A percentile compares a stretch with the other conserved stretches of the same genome.
phyloP scores from a whole-genome alignment of 2,329 filamentous ascomycete species.

The Delphinella strobiligena region DNA sequence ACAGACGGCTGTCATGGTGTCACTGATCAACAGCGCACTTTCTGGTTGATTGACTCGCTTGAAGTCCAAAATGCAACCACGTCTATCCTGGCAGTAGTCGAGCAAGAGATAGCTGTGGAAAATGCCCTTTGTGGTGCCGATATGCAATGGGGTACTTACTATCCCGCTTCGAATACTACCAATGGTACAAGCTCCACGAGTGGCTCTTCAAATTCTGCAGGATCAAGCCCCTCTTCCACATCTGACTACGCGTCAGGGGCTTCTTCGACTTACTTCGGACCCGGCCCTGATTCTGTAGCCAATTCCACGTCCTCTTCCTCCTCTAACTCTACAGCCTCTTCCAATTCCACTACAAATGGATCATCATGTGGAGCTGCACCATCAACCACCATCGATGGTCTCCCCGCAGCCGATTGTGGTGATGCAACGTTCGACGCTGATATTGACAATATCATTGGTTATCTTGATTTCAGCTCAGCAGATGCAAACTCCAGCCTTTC shows the following conservation, averaged over 20 bases:
- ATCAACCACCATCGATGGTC: slow-evolving; percentile 1
- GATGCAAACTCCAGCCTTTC: neutral
- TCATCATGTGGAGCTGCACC: slow-evolving; percentile 2
- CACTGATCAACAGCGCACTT: slow-evolving; percentile 1
- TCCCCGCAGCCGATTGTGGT: slow-evolving; percentile 4
- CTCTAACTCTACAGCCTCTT: neutral
- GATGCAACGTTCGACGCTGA: slow-evolving; percentile 1
- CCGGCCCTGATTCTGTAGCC: too few relatives aligned
- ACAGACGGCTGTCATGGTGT: slow-evolving; percentile 3
- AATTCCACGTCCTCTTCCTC: neutral
- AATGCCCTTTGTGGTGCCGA: neutral
- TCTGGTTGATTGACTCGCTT: slow-evolving; percentile 3
- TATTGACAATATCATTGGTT: slow-evolving; percentile 4
- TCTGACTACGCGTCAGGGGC: neutral
- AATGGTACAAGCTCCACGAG: neutral
- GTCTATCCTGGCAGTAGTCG: slow-evolving; percentile 1
- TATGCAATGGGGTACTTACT: slow-evolving; percentile 1
- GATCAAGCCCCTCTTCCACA: too few relatives aligned
- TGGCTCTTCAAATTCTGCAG: neutral
- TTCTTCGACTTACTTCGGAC: too few relatives aligned
- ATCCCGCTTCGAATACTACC: neutral
- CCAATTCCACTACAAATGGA: neutral
- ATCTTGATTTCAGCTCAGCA: neutral
- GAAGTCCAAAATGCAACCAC: neutral
- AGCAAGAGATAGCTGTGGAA: slow-evolving; percentile 1